Base-by-base conservation (phyloP, 192 early-diverging fungal species). In the Linnemannia exigua region DNA sequence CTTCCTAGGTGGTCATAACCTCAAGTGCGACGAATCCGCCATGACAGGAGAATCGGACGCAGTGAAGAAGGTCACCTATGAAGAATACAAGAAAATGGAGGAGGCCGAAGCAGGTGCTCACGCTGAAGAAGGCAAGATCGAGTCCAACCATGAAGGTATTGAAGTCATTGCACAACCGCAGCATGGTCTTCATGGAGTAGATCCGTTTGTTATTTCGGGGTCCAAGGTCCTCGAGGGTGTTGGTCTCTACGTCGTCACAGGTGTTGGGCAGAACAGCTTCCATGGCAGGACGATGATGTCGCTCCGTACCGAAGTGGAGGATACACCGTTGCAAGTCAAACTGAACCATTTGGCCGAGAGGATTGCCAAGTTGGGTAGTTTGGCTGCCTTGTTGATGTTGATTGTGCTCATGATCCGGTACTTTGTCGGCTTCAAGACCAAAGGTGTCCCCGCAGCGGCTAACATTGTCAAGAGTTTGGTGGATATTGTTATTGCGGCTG, bases 31-130 rank as follows among this genome's bases (percentile, higher is more conserved):
- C 82, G 99, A 99, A 88, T 96, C 95, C 20, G 93, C 97, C 9
- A 93, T 96, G 46, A 98, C 98, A 9, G 99, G 99, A 73, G 99
- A 99, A 88, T 94, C 96, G n/a, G 93, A 97, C 79, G 93, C 97
- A 5, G 94, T 99, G 25, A 90, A 92, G 67, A 99, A 99, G 82
- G 88, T 90, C 70, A 82, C 88, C 0, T 87, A 89, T 36, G 93
- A 92, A 25, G 91, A 93, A 22, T 22, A 73, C 54, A 54, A 69
- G 31, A 76, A 50, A 16, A 31, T 86, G 31, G 74, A 86, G 51
- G 84, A 76, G 19, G 78, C 50, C 38, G 84, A 80, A 44, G 74
- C 77, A 5, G 79, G 74, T 28, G 36, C 1, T 9, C 46, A 52
- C 3, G 28, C 12, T 20, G 38, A 20, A 11, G 73, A 84, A 35